phyloP scores from a whole-genome alignment of 345 rosid genomes.

The Citrus sp. region DNA sequence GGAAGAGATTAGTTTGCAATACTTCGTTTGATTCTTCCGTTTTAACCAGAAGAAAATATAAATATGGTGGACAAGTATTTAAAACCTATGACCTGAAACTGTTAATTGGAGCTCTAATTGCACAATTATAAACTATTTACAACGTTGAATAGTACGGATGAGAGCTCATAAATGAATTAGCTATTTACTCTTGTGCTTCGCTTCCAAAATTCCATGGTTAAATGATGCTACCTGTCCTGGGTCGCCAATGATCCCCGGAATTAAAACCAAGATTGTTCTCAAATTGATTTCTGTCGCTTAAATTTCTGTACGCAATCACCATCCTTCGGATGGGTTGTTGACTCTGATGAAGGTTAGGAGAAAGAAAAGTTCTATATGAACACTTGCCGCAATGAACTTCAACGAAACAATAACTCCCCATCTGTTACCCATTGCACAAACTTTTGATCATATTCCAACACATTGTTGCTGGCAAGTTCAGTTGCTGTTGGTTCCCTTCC shows the following conservation, averaged over 20 bases:
- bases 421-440: constrained; percentile 66
- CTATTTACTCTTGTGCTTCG: constrained; percentile 13
- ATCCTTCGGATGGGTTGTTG: constrained; percentile 61
- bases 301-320: constrained; percentile 26
- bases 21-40: neutral
- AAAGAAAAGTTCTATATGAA: neutral
- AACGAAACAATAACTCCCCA: constrained; percentile 43
- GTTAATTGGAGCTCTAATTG: neutral
- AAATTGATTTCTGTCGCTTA: neutral
- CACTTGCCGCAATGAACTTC: neutral
- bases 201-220: neutral
- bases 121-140: constrained; percentile 26
- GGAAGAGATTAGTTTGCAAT: no score
- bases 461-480: constrained; percentile 6
- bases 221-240: neutral
- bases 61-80: neutral
- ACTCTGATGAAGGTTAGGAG: constrained; percentile 10
- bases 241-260: neutral
- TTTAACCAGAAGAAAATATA: neutral
- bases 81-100: neutral
- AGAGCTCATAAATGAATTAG: constrained; percentile 19
- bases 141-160: neutral
- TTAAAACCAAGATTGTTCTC: constrained; percentile 9
- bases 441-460: constrained; percentile 39
- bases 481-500: constrained; percentile 32